phyloP scores from a whole-genome alignment of 2,329 filamentous ascomycete species.

The Alternaria brassicae region DNA sequence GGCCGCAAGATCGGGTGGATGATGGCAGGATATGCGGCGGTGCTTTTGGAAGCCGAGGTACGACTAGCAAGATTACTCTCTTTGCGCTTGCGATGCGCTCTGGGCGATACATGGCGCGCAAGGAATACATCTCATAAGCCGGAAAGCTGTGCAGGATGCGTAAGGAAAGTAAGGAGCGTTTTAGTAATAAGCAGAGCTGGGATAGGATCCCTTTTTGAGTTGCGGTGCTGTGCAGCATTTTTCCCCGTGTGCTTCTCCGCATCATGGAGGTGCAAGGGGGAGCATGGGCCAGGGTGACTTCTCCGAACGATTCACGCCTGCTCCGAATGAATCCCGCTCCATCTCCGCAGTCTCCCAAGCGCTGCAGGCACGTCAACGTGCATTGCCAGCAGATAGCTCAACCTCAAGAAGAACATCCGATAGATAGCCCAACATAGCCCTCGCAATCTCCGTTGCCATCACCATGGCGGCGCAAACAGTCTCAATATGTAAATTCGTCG shows the following conservation, averaged over 20 bases:
- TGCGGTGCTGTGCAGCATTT: not conserved
- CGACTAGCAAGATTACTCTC: conserved; percentile 20
- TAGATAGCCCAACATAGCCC: not conserved
- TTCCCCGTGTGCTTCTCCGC: conserved; percentile 10
- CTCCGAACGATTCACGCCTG: conserved; percentile 1
- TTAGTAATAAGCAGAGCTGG: not conserved
- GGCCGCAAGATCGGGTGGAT: conserved; percentile 25
- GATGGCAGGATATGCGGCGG: conserved; percentile 5
- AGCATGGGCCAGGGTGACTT: conserved; percentile 8
- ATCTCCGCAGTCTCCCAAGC: conserved; percentile 26
- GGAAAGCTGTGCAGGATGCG: not conserved
- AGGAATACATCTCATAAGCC: not conserved
- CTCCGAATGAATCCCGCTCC: conserved; percentile 10
- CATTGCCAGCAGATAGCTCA: conserved; percentile 4
- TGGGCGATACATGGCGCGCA: not conserved
- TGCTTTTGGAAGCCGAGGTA: conserved; percentile 30
- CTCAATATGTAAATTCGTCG: conserved; percentile 87
- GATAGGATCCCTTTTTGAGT: not conserved
- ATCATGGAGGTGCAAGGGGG: not conserved
- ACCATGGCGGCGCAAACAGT: conserved; percentile 71
- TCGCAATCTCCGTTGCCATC: not conserved
- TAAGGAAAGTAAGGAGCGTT: not conserved
- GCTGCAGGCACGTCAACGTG: conserved; percentile 29
- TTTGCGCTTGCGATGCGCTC: not conserved
- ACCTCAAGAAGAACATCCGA: not conserved